Evolutionary conservation across 495 filamentous ascomycete species (phyloP).

Genomic region (Xylaria telfairii): DNA sequence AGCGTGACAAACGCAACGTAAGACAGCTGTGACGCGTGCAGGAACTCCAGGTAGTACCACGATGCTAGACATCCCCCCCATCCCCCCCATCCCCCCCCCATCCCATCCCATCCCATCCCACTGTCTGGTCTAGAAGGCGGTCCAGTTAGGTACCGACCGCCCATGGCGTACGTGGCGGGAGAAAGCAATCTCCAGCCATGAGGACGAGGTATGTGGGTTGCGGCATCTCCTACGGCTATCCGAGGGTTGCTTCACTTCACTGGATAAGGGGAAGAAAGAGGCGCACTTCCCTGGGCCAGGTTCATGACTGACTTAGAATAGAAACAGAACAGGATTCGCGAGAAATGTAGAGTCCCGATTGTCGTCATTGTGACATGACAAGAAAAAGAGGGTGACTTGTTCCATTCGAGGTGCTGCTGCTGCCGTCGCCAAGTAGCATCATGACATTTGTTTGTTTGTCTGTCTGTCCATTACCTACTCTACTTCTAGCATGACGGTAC

Average conservation of each 20-base stretch:
- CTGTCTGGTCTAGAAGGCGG: background rate
- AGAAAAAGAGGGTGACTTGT: background rate
- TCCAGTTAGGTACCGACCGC: background rate
- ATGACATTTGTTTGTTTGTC: constrained; percentile 14
- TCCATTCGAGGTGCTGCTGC: background rate
- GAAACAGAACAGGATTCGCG: background rate
- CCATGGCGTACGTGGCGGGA: background rate
- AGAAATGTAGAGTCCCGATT: background rate
- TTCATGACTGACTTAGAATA: background rate
- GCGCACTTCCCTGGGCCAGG: background rate
- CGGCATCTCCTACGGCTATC: constrained; percentile 7
- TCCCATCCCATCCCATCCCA: background rate
- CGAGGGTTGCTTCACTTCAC: constrained; percentile 5
- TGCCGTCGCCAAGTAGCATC: background rate
- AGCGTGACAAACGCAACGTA: constrained; percentile 24
- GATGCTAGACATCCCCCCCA: constrained; percentile 1
- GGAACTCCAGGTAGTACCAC: constrained; percentile 14
- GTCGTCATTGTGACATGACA: constrained; percentile 2
- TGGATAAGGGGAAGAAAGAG: background rate
- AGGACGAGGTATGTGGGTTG: constrained; percentile 1
- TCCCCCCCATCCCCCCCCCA: background rate
- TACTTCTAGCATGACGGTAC: constrained; percentile 12
- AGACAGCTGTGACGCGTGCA: constrained; percentile 14
- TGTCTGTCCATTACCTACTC: background rate
- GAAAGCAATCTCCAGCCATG: background rate